Evolutionary conservation across 1,284 basidiomycete genomes (phyloP).

Genomic region (Megacollybia platyphylla): DNA sequence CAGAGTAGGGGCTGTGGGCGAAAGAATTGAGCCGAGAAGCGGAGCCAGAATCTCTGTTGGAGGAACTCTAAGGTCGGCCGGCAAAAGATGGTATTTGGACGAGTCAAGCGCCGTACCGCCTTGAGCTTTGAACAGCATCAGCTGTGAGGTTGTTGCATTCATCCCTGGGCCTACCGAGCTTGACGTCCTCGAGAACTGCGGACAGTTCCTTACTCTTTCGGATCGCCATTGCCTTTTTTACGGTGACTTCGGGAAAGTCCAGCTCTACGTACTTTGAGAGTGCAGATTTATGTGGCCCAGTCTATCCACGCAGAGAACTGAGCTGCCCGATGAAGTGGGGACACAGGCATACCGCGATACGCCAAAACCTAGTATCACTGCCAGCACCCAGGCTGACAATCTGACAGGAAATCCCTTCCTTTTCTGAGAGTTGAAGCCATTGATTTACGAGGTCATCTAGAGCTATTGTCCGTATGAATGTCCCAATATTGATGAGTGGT

Average conservation of each 20-base stretch:
- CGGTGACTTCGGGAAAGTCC: conserved; percentile 81
- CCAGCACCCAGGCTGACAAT: conserved; percentile 86
- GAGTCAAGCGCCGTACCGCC: conserved; percentile 64
- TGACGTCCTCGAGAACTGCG: conserved; percentile 28
- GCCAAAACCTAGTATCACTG: conserved; percentile 90
- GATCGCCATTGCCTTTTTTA: conserved; percentile 76
- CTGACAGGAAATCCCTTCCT: conserved; percentile 43
- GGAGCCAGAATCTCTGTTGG: conserved; percentile 29
- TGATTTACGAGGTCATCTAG: conserved; percentile 71
- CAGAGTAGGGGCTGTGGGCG: conserved; percentile 61
- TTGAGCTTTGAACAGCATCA: conserved; percentile 25
- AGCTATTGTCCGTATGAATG: conserved; percentile 72
- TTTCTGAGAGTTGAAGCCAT: conserved; percentile 43
- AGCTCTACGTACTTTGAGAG: conserved; percentile 72
- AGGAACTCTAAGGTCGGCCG: conserved; percentile 58
- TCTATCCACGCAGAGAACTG: conserved; percentile 24
- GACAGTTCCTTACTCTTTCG: conserved; percentile 54
- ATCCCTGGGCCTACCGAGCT: conserved; percentile 24
- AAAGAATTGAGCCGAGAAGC: conserved; percentile 32
- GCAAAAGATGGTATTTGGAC: conserved; percentile 59
- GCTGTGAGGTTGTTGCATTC: not conserved
- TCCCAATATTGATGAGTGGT: conserved; percentile 93
- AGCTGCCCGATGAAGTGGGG: conserved; percentile 5
- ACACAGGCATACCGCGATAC: conserved; percentile 56
- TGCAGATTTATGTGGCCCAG: conserved; percentile 31